These are phyloP conservation scores for Colletotrichum tamarilloi DNA, from an alignment of 2,329 filamentous ascomycete species.

Conservation along the genomic window DNA sequence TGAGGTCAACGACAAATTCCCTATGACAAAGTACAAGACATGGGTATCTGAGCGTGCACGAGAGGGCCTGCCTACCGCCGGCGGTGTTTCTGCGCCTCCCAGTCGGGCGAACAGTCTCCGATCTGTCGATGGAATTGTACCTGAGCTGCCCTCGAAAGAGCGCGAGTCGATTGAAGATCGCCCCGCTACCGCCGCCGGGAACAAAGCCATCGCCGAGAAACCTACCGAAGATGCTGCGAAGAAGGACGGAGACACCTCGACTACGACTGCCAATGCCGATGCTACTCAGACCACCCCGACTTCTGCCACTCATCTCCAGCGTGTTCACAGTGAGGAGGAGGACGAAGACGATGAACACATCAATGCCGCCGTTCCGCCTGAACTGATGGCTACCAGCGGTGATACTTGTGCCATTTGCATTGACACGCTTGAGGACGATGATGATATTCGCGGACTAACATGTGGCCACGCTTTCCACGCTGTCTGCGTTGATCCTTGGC, in stretches of 20 bases:
- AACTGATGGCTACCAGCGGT: conserved; percentile 83
- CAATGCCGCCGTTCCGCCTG: conserved; percentile 82
- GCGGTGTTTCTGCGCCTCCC: conserved; percentile 81
- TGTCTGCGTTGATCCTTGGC: conserved; percentile 94
- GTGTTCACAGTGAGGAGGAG: conserved; percentile 62
- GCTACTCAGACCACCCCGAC: conserved; percentile 19
- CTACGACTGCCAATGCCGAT: background rate
- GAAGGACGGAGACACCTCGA: conserved; percentile 25
- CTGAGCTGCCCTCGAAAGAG: conserved; percentile 49
- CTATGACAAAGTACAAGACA: conserved; percentile 94
- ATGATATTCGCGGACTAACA: conserved; percentile 91
- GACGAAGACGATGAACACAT: conserved; percentile 84
- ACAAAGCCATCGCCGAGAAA: conserved; percentile 27
- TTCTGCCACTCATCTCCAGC: conserved; percentile 46
- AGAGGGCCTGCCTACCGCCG: conserved; percentile 84
- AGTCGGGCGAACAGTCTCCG: conserved; percentile 81
- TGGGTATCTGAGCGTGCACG: conserved; percentile 89
- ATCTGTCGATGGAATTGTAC: conserved; percentile 68
- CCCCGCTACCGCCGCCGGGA: conserved; percentile 15
- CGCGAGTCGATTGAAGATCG: conserved; percentile 54
- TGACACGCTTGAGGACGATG: conserved; percentile 92
- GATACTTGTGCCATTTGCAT: conserved; percentile 98
- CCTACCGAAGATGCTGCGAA: conserved; percentile 7
- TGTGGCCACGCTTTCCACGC: conserved; percentile 99
- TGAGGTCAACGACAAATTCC: conserved; percentile 97